A percentile compares a stretch with the other conserved stretches of the same genome.
Conservation (phyloP, 495 filamentous ascomycete species). For the Neurospora sp. region DNA sequence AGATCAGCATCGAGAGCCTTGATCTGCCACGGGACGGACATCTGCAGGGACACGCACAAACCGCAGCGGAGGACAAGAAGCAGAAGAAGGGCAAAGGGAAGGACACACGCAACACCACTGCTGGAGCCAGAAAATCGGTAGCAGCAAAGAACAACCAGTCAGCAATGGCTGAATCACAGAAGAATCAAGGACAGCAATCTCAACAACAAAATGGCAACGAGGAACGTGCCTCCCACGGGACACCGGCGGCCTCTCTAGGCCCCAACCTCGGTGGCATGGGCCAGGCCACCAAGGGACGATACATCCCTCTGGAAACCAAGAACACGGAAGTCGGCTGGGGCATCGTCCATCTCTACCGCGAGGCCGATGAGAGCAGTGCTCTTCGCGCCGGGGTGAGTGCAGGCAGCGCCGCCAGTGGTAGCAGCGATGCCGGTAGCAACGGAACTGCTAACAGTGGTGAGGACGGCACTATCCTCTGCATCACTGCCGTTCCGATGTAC, state of each 20-base stretch:
- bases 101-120: neutral
- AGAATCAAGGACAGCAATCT: neutral
- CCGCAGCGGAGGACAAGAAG: neutral
- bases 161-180: slow-evolving; percentile 14
- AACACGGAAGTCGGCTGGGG: slow-evolving; percentile 83
- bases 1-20: slow-evolving; percentile 34
- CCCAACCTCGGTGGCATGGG: slow-evolving; percentile 34
- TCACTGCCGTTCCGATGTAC: slow-evolving; percentile 90
- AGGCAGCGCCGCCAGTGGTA: neutral
- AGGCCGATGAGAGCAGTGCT: slow-evolving; percentile 53
- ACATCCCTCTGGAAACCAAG: slow-evolving; percentile 61
- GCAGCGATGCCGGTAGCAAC: slow-evolving; percentile 5
- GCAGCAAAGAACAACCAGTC: neutral
- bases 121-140: neutral
- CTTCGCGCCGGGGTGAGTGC: slow-evolving; percentile 13
- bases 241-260: slow-evolving; percentile 31
- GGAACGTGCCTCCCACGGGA: slow-evolving; percentile 5
- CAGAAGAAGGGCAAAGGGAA: slow-evolving; percentile 1
- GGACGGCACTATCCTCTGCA: slow-evolving; percentile 69
- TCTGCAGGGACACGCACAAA: neutral
- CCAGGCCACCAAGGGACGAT: slow-evolving; percentile 59
- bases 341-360: slow-evolving; percentile 86
- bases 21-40: slow-evolving; percentile 18
- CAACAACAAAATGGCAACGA: neutral
- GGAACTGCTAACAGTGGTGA: slow-evolving; percentile 14